Base-by-base conservation (phyloP, 176 grass and related monocot genomes). In the Ampelocalamus luodianensis region DNA sequence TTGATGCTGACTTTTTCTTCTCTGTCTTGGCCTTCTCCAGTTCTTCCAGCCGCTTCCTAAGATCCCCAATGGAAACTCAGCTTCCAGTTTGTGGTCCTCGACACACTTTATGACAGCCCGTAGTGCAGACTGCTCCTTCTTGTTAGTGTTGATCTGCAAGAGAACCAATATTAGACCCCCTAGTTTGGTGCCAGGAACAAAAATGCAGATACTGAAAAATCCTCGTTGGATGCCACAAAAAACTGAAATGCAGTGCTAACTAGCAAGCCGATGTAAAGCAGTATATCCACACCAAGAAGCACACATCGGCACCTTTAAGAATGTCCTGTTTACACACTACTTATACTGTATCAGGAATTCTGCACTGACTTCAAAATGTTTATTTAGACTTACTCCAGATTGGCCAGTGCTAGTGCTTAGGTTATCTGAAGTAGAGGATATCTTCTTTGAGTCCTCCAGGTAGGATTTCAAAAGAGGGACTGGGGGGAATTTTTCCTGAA, bases 41-140 rank as follows among this genome's bases (percentile, higher is more conserved):
- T 50, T 83, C 87, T 87, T 92, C 93, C 8, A 95, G 83, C 3
- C 80, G 93, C 42, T 87, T 85, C 34, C 56, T 86, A 51, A 95
- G 93, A 67, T 85, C 79, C 37, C 79, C 70, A 91, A 56, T 40
- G 88, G 93, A 44, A 95, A 95, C 66, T 95, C 93, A 9, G 90
- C 79, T 80, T 95, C 79, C 0, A 95, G 93, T 46, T 92, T 92
- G 88, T 42, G 93, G 27, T 95, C 93, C 79, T 95, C 90, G 20
- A 95, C 88, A 78, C 93, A 95, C 67, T 95, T 95, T 26, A 95
- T 92, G 45, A 89, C 88, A 66, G 93, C 88, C 3, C 90, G 90
- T 3, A 95, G 45, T 12, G 83, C 83, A 14, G 80, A 86, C 32
- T 95, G 93, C 53, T 95, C 90, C 83, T 92, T 95, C 69, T 89